These are phyloP conservation scores for Diaporthe sp. DNA, from an alignment of 2,329 filamentous ascomycete genomes.

Conservation along the genomic window DNA sequence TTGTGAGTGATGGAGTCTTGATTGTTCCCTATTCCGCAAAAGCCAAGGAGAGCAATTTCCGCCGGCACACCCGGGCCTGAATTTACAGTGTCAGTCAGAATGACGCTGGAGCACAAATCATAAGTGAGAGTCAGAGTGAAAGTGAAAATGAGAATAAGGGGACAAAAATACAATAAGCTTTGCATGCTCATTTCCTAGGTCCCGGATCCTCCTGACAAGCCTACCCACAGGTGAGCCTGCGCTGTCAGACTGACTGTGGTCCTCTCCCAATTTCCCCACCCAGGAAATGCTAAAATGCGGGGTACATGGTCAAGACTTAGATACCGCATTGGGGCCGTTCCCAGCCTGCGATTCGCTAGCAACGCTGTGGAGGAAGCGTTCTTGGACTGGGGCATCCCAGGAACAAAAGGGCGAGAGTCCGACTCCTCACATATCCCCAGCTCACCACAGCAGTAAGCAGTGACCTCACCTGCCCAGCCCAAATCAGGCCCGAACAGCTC, in stretches of 20 bases:
- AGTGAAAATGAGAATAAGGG: background rate
- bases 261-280: slow-evolving; percentile 22
- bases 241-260: background rate
- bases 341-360: background rate
- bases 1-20: background rate
- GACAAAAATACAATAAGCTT: background rate
- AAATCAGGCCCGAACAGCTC: slow-evolving; percentile 1
- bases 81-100: background rate
- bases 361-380: background rate
- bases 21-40: background rate
- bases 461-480: background rate
- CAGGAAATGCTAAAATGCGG: slow-evolving; percentile 23
- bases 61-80: background rate
- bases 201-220: background rate
- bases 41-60: background rate
- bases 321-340: slow-evolving; percentile 23
- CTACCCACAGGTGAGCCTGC: background rate
- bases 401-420: background rate
- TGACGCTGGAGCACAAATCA: background rate
- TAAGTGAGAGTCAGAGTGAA: background rate
- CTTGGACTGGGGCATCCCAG: background rate
- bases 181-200: background rate
- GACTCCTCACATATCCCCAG: background rate
- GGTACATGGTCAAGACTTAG: background rate
- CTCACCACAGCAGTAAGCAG: background rate